Evolutionary conservation across 495 filamentous ascomycete genomes (phyloP), one percentile per base, ranked within the genome.

Genomic region (Xeromyces bisporus): DNA sequence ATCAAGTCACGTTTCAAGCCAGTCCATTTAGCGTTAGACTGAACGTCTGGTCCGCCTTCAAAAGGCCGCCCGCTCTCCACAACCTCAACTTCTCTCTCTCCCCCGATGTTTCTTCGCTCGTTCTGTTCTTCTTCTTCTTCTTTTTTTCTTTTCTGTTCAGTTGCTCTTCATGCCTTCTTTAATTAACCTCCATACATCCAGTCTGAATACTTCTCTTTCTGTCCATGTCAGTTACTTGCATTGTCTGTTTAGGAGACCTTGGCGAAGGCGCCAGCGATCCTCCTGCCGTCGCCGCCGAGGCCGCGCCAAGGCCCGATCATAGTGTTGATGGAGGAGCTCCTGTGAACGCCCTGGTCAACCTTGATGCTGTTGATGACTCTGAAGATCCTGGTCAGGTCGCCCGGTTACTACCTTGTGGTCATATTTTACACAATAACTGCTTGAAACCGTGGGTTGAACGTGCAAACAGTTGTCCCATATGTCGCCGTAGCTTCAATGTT

Each of bases 391-490:
- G 64, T 34, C 50, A 67, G 31, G 67, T 79, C 42, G 74, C 73
- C 41, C 67, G 73, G 50, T 53, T 77, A 27, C 51, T 71, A 23
- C 68, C 84, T 21, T 99, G 89, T 57, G 75, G 75, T 25, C 89
- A 99, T 62, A 69, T 80, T 33, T 56, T 96, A 39, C 89, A 99
- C 50, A 74, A 99, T 53, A 73, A 77, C 29, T 99, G 89, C 47
- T 58, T 99, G 35, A 74, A 76, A 42, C 80, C 82, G 35, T 99
- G 89, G 89, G 81, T 79, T 18, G 82, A 89, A 56, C 74, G 87
- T 46, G 87, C 91, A 34, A 99, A 96, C 55, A 93, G 84, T 48
- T 99, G 89, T 48, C 89, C 89, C 9, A 91, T 96, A 51, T 99
- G 89, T 52, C 80, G 89, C 34, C 76, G 77, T 44, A 76, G 62